Percentiles rank a stretch among this genome's conserved stretches.
Evolutionary conservation across 1,284 basidiomycete genomes (phyloP).

Genomic region (Ceratobasidium papillatum): DNA sequence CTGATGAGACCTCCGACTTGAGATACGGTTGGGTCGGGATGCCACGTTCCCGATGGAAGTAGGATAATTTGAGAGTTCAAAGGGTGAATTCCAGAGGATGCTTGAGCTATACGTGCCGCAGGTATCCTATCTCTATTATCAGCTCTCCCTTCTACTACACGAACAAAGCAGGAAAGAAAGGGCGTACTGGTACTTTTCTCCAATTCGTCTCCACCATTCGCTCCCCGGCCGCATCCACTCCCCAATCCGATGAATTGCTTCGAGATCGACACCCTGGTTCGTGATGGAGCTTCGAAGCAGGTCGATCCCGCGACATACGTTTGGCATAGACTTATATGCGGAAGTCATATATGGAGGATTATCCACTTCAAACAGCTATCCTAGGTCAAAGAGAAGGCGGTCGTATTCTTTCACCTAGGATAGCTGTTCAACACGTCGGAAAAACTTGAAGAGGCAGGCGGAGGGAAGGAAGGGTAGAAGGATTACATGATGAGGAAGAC

Average conservation of each 20-base stretch:
- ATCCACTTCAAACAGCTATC: slow-evolving; percentile 18
- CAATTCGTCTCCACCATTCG: slow-evolving; percentile 9
- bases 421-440: background rate
- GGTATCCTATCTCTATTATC: slow-evolving; percentile 5
- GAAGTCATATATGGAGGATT: slow-evolving; percentile 21
- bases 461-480: too few species aligned
- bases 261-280: slow-evolving; percentile 22
- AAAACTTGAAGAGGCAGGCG: too few species aligned
- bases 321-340: background rate
- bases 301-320: background rate
- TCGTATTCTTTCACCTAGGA: slow-evolving; percentile 37
- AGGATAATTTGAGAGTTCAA: slow-evolving; percentile 16
- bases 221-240: slow-evolving; percentile 18
- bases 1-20: slow-evolving; percentile 1
- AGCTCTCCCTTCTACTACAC: background rate
- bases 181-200: slow-evolving; percentile 18
- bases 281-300: background rate
- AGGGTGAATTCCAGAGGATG: background rate
- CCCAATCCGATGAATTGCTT: background rate
- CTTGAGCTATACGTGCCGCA: background rate
- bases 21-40: slow-evolving; percentile 21
- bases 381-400: slow-evolving; percentile 25
- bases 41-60: slow-evolving; percentile 22
- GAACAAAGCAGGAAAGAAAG: background rate
- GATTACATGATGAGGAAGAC: too few species aligned